These are phyloP conservation scores for Puccinia coronata DNA, from an alignment of 1,284 basidiomycete species.

Conservation along the genomic window DNA sequence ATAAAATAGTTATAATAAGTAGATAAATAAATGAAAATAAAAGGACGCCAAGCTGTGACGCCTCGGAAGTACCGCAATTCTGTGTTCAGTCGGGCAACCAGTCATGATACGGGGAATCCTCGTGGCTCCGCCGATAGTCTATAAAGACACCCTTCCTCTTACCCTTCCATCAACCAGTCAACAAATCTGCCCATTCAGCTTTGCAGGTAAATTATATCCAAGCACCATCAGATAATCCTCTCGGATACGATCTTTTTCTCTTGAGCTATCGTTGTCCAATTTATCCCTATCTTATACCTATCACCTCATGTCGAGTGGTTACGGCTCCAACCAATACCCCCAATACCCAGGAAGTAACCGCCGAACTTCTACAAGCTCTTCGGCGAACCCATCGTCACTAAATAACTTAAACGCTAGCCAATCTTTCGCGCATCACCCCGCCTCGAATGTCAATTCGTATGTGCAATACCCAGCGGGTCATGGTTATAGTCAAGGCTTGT, in stretches of 20 bases:
- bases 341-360: conserved; percentile 11
- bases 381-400: background rate
- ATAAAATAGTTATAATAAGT: background rate
- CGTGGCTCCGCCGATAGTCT: background rate
- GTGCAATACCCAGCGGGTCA: background rate
- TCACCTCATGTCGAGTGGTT: conserved; percentile 17
- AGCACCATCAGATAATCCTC: background rate
- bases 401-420: conserved; percentile 11
- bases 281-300: background rate
- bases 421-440: background rate
- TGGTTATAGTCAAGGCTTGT: background rate
- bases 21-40: background rate
- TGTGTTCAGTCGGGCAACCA: background rate
- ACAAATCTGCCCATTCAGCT: background rate
- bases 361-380: background rate
- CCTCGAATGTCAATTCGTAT: background rate
- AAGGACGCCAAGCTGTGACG: conserved; percentile 9
- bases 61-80: conserved; percentile 22
- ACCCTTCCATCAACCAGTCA: background rate
- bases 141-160: conserved; percentile 4
- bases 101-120: background rate
- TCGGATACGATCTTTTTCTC: background rate
- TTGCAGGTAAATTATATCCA: background rate
- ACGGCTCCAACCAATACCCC: conserved; percentile 15
- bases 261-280: background rate